Conservation (phyloP, 1,284 basidiomycete species). For the Sphaerobolus stellatus region DNA sequence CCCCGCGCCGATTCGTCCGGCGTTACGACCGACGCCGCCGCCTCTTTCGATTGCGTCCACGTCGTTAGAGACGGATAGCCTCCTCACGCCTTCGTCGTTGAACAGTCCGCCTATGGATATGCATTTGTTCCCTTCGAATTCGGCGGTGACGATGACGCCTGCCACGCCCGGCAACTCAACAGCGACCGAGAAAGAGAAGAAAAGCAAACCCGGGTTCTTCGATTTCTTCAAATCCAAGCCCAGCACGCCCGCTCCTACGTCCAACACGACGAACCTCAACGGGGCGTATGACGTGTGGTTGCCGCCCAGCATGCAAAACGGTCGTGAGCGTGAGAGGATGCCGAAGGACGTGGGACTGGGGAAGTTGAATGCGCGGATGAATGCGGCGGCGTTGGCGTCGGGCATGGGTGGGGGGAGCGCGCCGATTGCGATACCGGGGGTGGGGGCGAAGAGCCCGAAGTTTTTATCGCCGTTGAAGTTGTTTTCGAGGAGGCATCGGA, state of each 20-base stretch:
- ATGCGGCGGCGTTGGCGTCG: background rate
- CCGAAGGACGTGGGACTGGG: slow-evolving; percentile 41
- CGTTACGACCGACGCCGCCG: slow-evolving; percentile 7
- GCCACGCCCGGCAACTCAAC: too few species aligned
- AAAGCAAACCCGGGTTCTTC: slow-evolving; percentile 6
- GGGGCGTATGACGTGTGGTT: slow-evolving; percentile 7
- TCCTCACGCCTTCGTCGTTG: slow-evolving; percentile 10
- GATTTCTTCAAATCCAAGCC: slow-evolving; percentile 8
- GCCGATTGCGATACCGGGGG: slow-evolving; percentile 2
- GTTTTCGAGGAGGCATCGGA: slow-evolving; percentile 58
- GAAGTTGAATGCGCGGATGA: slow-evolving; percentile 1
- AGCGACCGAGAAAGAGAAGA: slow-evolving; percentile 7
- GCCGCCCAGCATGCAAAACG: too few species aligned
- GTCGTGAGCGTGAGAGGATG: slow-evolving; percentile 60
- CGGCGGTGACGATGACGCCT: background rate
- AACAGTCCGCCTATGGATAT: slow-evolving; percentile 11
- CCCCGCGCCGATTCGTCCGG: slow-evolving; percentile 9
- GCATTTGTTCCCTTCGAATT: background rate
- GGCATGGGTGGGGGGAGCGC: background rate
- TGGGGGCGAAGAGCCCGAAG: slow-evolving; percentile 36
- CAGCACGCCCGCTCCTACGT: background rate
- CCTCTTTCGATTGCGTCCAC: slow-evolving; percentile 12
- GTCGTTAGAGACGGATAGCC: slow-evolving; percentile 11
- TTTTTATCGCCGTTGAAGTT: slow-evolving; percentile 63
- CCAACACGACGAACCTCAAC: too few species aligned